Evolutionary conservation across 1,284 basidiomycete genomes (phyloP).

Genomic region (Thelephora terrestris): DNA sequence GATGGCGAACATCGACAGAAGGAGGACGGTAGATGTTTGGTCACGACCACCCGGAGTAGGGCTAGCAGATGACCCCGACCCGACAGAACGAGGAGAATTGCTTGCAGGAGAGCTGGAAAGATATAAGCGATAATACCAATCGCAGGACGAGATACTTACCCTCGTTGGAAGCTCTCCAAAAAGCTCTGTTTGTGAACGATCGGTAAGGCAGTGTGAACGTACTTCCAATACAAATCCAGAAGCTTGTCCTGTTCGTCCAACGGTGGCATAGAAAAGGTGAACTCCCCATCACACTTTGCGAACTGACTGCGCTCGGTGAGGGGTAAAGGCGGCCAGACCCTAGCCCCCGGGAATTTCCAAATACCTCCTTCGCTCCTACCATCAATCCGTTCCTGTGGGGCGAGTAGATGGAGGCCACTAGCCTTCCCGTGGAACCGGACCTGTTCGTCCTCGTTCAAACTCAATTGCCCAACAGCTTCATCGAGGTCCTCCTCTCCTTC

Average conservation of each 20-base stretch:
- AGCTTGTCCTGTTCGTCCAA: slow-evolving; percentile 52
- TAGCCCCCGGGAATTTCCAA: slow-evolving; percentile 75
- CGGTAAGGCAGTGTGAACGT: slow-evolving; percentile 69
- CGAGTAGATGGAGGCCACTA: slow-evolving; percentile 71
- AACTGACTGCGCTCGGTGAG: slow-evolving; percentile 22
- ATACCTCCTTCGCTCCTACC: slow-evolving; percentile 69
- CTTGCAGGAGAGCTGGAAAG: slow-evolving; percentile 9
- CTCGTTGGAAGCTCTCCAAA: slow-evolving; percentile 43
- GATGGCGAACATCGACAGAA: slow-evolving; percentile 70
- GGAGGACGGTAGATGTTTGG: slow-evolving; percentile 51
- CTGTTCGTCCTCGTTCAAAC: slow-evolving; percentile 74
- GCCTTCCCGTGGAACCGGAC: slow-evolving; percentile 73
- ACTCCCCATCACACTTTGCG: slow-evolving; percentile 27
- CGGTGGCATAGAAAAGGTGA: slow-evolving; percentile 39
- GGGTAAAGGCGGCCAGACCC: slow-evolving; percentile 70
- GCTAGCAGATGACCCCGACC: slow-evolving; percentile 24
- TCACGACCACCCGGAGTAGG: slow-evolving; percentile 30
- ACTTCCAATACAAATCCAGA: slow-evolving; percentile 66
- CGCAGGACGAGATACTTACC: slow-evolving; percentile 15
- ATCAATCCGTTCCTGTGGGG: slow-evolving; percentile 47
- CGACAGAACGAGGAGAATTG: slow-evolving; percentile 17
- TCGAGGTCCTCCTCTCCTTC: slow-evolving; percentile 46
- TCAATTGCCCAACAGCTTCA: slow-evolving; percentile 73
- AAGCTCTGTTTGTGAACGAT: slow-evolving; percentile 65
- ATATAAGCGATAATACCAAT: background rate